Conservation (phyloP, 2,329 filamentous ascomycete genomes). For the Fusarium beomiforme region DNA sequence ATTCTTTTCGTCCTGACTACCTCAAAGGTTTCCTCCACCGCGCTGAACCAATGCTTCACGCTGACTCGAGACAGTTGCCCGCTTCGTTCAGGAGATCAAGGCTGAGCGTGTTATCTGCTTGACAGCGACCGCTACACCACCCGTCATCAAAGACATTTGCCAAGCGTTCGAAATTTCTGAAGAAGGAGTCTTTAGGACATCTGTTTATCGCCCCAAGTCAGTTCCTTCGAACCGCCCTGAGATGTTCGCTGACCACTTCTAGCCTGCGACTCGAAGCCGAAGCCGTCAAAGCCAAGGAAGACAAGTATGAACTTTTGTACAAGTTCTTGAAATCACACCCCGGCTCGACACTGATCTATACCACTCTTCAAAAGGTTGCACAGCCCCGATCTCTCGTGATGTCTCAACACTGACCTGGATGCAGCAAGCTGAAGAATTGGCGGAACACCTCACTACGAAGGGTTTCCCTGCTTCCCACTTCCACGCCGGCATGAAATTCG, state of each 20-base stretch:
- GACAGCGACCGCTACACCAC: constrained; percentile 67
- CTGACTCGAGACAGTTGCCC: constrained; percentile 52
- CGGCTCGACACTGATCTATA: constrained; percentile 69
- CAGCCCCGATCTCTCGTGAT: neutral
- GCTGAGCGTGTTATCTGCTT: constrained; percentile 69
- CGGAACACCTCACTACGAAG: constrained; percentile 47
- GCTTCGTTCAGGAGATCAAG: constrained; percentile 64
- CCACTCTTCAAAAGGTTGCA: constrained; percentile 62
- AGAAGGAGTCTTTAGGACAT: constrained; percentile 64
- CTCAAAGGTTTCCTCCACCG: constrained; percentile 53
- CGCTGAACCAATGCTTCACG: neutral
- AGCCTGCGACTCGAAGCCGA: constrained; percentile 64
- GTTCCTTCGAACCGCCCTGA: accelerated
- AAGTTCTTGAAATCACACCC: constrained; percentile 60
- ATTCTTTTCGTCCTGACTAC: constrained; percentile 61
- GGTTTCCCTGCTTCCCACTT: constrained; percentile 57
- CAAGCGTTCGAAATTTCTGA: constrained; percentile 59
- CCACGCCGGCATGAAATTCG: constrained; percentile 60
- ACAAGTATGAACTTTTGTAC: constrained; percentile 57
- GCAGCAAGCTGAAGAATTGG: constrained; percentile 57
- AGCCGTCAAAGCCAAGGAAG: constrained; percentile 52
- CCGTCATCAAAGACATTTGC: constrained; percentile 65
- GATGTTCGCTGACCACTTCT: neutral
- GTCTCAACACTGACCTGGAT: neutral
- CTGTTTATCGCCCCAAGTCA: constrained; percentile 66